Base-by-base conservation (phyloP, 2,329 filamentous ascomycete genomes). In the Sphaceloma murrayae region DNA sequence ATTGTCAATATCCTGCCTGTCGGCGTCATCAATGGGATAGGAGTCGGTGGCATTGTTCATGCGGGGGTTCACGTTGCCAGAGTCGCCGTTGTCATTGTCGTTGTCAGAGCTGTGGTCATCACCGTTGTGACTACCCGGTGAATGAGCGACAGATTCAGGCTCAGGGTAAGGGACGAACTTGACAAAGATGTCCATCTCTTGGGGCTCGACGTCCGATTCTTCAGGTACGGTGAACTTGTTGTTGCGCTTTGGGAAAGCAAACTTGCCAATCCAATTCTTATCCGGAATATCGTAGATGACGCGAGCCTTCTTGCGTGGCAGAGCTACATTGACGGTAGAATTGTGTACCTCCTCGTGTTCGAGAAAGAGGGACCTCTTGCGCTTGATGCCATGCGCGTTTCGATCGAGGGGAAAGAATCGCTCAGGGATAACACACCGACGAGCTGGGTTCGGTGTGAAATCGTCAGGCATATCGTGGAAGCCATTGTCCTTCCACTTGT, bases 271-370 rank as follows among this genome's bases (percentile, higher is more conserved):
- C 10, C 16, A 13, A 5, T 40, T 30, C n/a, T 29, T 9, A 13
- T 22, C 36, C n/a, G 24, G 36, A 5, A 40, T n/a, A 5, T 30
- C 24, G 21, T 30, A 16, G 24, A 27, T 5, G 7, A 17, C 22
- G n/a, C 36, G 36, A 19, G 22, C n/a, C 24, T 40, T 30, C 36
- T 40, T 40, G 24, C 36, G 24, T 6, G 22, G 36, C 8, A 30
- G 36, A 11, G 22, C 24, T 17, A 29, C 24, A 13, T 30, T 29
- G 11, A n/a, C 11, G 14, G 11, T 30, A 8, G 1, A 7, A 16
- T 40, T 26, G 36, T 40, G 14, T 3, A 16, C 19, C 34, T 8
- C n/a, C 9, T 13, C 11, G 36, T 5, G 22, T 19, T 5, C 6
- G n/a, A 26, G 22, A 22, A 40, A 16, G 36, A 14, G 26, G 24